Base-by-base conservation (phyloP, 805 yeast species). In the Metschnikowia henanensis region DNA sequence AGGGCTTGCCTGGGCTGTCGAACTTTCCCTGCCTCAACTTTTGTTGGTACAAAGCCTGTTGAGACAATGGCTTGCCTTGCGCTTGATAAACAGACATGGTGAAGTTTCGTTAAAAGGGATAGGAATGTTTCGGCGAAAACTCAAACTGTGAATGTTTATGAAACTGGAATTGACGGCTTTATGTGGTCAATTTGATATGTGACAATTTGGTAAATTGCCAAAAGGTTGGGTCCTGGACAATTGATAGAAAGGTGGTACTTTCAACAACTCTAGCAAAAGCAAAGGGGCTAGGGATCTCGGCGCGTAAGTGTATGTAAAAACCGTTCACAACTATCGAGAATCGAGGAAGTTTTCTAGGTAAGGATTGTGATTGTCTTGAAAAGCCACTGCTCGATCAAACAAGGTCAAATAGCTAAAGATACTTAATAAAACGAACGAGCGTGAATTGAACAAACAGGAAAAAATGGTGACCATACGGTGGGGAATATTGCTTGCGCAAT, bases 21-120 rank as follows among this genome's bases (percentile, higher is more conserved):
- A 70, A 84, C 29, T 79, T 71, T 22, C 91, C 91, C 54, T 82
- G 83, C 55, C 79, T 84, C 59, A 83, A 65, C 53, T 82, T 83
- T 43, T 88, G 91, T 54, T 79, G 83, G 66, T 85, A 86, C 43
- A 83, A 65, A 6, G 94, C 94, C 59, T 83, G 87, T 53, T 78
- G 80, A 32, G 88, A 81, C 44, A 86, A 70, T 10, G 88, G 89
- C 56, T 79, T 80, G 9, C 88, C 91, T 51, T 79, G 72, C 35
- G 79, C 73, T 59, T 84, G 89, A 61, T 86, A 86, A 39, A 79
- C 81, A 20, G 74, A 64, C 72, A 68, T 69, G 8, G 8, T 37
- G n/a, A n/a, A n/a, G 30, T 19, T n/a, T 25, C n/a, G 16, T 15
- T 17, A 19, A 4, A 35, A 16, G 28, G 37, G n/a, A n/a, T n/a